These are phyloP conservation scores for Naematelia encephala DNA, from an alignment of 768 basidiomycete genomes.

Conservation along the genomic window DNA sequence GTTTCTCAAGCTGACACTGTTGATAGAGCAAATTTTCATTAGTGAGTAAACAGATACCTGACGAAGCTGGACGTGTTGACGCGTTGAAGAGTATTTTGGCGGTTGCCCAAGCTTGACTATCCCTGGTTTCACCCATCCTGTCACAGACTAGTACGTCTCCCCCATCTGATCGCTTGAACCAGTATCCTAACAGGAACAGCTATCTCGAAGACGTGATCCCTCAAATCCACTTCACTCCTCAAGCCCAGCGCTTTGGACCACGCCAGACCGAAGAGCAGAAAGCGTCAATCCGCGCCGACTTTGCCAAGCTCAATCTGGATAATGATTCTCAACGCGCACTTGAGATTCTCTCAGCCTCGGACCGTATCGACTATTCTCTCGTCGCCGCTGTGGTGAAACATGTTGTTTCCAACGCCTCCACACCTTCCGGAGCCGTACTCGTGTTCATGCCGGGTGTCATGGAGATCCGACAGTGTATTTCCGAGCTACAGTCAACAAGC, in stretches of 20 bases:
- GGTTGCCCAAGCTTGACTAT: conserved; percentile 77
- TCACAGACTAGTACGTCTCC: conserved; percentile 63
- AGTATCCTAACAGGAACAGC: too few species aligned
- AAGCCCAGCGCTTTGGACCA: conserved; percentile 50
- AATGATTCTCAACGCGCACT: conserved; percentile 59
- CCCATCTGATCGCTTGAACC: conserved; percentile 8
- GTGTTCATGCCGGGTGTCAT: conserved; percentile 89
- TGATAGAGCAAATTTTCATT: conserved; percentile 41
- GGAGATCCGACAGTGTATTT: conserved; percentile 75
- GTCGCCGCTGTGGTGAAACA: conserved; percentile 65
- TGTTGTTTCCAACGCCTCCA: conserved; percentile 57
- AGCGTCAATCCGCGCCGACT: conserved; percentile 56
- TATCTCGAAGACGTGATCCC: conserved; percentile 79
- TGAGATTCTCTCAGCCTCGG: conserved; percentile 61
- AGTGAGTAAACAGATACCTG: conserved; percentile 53
- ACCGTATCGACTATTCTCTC: conserved; percentile 72
- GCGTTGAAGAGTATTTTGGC: conserved; percentile 67
- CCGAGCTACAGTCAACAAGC: conserved; percentile 54
- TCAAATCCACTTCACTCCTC: conserved; percentile 59
- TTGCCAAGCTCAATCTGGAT: conserved; percentile 59
- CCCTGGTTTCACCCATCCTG: conserved; percentile 75
- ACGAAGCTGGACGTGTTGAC: not conserved
- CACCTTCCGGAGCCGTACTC: conserved; percentile 64
- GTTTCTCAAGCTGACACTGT: not conserved
- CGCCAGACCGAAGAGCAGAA: conserved; percentile 57